phyloP scores from a whole-genome alignment of 345 rosid species.

The Ailanthus altissimus region DNA sequence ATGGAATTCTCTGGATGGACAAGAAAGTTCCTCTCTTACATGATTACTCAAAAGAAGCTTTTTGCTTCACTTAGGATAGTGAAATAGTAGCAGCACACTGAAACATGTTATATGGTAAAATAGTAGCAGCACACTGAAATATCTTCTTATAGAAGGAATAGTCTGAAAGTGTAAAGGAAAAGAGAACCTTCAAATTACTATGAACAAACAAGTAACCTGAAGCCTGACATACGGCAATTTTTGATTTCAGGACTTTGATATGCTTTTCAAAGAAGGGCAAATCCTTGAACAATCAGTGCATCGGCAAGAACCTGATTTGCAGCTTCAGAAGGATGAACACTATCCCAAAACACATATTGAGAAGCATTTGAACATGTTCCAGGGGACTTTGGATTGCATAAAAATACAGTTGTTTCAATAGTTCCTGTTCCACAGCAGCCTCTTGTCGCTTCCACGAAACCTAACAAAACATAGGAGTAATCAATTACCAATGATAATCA shows the following conservation, averaged over 20 bases:
- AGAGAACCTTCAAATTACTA: not conserved
- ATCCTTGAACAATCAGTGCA: conserved; percentile 62
- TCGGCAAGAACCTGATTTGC: conserved; percentile 81
- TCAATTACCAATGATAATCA: not conserved
- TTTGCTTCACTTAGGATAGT: not conserved
- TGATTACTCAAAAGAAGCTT: not conserved
- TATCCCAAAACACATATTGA: conserved; percentile 89
- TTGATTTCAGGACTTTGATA: not conserved
- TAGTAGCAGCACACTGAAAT: not conserved
- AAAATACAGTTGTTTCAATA: conserved; percentile 63
- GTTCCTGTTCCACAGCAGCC: conserved; percentile 95
- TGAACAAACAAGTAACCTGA: not conserved
- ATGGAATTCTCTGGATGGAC: not conserved
- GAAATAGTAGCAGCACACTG: not conserved
- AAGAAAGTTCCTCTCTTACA: not conserved
- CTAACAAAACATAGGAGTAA: conserved; percentile 28
- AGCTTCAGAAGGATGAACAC: conserved; percentile 92
- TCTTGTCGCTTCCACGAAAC: conserved; percentile 76
- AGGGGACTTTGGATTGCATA: conserved; percentile 70
- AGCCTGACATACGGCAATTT: not conserved
- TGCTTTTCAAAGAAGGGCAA: conserved; percentile 48
- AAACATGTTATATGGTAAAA: conserved; percentile 4
- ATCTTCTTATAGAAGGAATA: not conserved
- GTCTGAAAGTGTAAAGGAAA: not conserved
- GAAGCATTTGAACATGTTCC: conserved; percentile 89